Base-by-base conservation (phyloP, 345 rosid species). In the Viola odorata region DNA sequence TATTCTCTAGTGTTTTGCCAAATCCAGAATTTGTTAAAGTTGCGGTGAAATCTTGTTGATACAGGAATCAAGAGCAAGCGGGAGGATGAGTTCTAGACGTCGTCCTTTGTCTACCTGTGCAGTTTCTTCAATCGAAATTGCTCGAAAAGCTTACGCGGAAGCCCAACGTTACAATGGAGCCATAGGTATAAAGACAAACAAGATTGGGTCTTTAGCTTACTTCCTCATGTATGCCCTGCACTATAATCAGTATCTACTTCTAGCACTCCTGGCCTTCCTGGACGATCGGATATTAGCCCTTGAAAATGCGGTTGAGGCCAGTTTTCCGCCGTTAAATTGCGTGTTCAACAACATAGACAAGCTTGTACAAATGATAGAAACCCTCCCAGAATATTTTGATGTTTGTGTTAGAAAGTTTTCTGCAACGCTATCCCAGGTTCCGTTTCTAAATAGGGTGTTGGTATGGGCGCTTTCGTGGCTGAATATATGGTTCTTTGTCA, bases 81-180 rank as follows among this genome's bases (percentile, higher is more conserved):
- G 41, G 38, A 41, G 54, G 32, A 75, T 67, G 79, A 71, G 57
- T 61, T 50, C 62, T 15, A 58, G 84, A 57, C 77, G 73, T 11
- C 83, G 80, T 14, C 96, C 90, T 14, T 72, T 92, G 75, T 82
- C 83, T 55, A 79, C 94, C 1, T 79, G 80, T 61, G 78, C 75
- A 36, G 71, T 63, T 53, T 77, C 77, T 3, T 57, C 78, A 42
- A 50, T 81, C 6, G 66, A 69, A 38, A 77, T 72, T n/a, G 66
- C 67, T 41, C 71, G 62, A 3, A 74, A 71, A 48, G 71, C 75
- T 10, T 85, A 66, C 72, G 58, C 9, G 51, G 74, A 76, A 60
- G 76, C 53, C 13, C 75, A 71, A 42, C 67, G 73, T 58, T 47
- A 65, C 4, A 71, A 71, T n/a, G 84, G 73, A 37, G 79, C 81